Evolutionary conservation across 2,329 filamentous ascomycete genomes (phyloP).

Genomic region (Penicillium digitatum): DNA sequence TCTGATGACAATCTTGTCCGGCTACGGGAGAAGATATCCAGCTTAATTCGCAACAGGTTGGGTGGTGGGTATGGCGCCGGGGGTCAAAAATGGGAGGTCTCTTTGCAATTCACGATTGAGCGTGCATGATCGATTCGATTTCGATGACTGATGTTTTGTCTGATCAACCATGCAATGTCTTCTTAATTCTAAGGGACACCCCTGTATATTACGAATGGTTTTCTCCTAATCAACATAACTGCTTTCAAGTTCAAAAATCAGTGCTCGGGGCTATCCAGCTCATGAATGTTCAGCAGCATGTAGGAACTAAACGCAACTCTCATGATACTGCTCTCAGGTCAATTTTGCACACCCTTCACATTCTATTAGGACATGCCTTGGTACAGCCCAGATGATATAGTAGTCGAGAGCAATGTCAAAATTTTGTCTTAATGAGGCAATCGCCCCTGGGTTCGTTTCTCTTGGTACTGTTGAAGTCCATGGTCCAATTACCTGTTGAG

Average conservation of each 20-base stretch:
- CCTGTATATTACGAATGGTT: conserved; percentile 2
- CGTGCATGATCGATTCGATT: conserved; percentile 31
- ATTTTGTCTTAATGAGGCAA: background rate
- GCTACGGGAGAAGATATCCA: conserved; percentile 70
- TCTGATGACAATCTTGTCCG: conserved; percentile 69
- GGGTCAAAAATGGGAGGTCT: conserved; percentile 88
- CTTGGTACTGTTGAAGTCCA: background rate
- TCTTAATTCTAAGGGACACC: background rate
- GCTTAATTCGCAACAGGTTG: conserved; percentile 76
- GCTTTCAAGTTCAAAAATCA: background rate
- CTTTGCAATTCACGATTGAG: conserved; percentile 67
- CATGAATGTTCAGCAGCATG: background rate
- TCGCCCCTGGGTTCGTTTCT: too few species aligned
- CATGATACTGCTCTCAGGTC: background rate
- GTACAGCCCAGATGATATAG: background rate
- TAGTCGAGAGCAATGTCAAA: background rate
- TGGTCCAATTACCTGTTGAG: too few species aligned
- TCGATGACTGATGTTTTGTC: background rate
- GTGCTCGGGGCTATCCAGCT: background rate
- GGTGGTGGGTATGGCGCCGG: conserved; percentile 81
- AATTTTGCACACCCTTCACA: background rate
- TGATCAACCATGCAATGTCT: background rate
- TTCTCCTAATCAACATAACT: background rate
- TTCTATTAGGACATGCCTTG: background rate
- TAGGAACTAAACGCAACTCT: background rate